A percentile compares a stretch with the other conserved stretches of the same genome.
Evolutionary conservation across 345 rosid genomes (phyloP).

Genomic region (Excoecaria cochinchinensis): DNA sequence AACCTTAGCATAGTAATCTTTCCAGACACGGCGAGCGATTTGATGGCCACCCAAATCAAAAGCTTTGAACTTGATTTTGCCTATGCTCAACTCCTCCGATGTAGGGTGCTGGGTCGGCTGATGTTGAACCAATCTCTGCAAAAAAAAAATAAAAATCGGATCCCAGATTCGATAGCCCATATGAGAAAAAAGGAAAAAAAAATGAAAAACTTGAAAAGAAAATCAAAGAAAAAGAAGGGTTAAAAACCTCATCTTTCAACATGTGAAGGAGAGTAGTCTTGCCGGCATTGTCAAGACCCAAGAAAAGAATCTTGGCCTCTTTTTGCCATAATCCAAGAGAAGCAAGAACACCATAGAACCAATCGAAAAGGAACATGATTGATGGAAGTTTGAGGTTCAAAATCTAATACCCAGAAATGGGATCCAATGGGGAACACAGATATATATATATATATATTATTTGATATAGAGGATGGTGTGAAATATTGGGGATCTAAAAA

Average conservation of each 20-base stretch:
- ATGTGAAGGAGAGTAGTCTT: slow-evolving; percentile 39
- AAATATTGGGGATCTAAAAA: background rate
- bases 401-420: background rate
- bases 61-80: slow-evolving; percentile 82
- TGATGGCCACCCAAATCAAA: slow-evolving; percentile 83
- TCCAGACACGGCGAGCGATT: slow-evolving; percentile 84
- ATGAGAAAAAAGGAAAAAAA: background rate
- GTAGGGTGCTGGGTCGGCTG: slow-evolving; percentile 80
- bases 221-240: background rate
- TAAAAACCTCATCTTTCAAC: slow-evolving; percentile 36
- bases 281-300: slow-evolving; percentile 39
- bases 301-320: slow-evolving; percentile 36
- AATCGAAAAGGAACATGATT: slow-evolving; percentile 34
- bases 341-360: slow-evolving; percentile 41
- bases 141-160: background rate
- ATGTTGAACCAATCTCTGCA: slow-evolving; percentile 71
- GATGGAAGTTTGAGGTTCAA: background rate
- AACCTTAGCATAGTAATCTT: slow-evolving; percentile 76
- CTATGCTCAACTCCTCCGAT: slow-evolving; percentile 74
- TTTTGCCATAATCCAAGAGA: slow-evolving; percentile 39
- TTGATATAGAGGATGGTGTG: too few relatives aligned
- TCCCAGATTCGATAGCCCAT: slow-evolving; percentile 14
- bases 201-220: background rate
- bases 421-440: background rate
- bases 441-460: background rate